Base-by-base conservation (phyloP, 2,329 filamentous ascomycete species). In the Amphichorda felina region DNA sequence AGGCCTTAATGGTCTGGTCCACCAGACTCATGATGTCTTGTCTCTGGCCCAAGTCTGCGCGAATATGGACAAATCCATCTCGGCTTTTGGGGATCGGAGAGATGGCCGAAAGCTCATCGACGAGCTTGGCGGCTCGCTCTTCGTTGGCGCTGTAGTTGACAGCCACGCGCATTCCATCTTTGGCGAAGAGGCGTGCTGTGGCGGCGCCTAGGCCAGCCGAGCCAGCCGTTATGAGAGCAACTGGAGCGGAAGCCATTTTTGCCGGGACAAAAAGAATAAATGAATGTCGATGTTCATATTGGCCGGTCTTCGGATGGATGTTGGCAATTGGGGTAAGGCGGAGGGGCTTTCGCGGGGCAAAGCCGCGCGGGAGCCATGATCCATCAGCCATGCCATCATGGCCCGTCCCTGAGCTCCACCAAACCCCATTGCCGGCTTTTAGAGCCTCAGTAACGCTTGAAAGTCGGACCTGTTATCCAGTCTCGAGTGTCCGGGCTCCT, bases 111-210 rank as follows among this genome's bases (percentile, higher is more conserved):
- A 87, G 59, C 40, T 73, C 70, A 8, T 60, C 49, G 4, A 75
- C 63, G 3, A 86, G 60, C 7, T 63, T 57, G 30, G 72, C 59
- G 5, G 82, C 84, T 2, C 74, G 66, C 14, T 68, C 65, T 25
- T 62, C 54, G 51, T 72, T 76, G 41, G 67, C 72, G 55, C 69
- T 65, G 56, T 86, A 89, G 59, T 88, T 89, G 51, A 91, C 70
- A 8, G 75, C 73, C 8, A 89, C 62, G 38, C 82, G 78, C 50
- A 72, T 73, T 32, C 81, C 80, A 46, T 79, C 66, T 16, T 66
- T 59, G 8, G 82, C 82, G 46, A 88, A 84, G 22, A 76, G 72
- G 37, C 71, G 68, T 27, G 69, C 71, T 3, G 83, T 67, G 4
- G 78, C 64, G 30, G 80, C 82, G 25, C 84, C 84, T 22, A 89